phyloP scores from a whole-genome alignment of 768 basidiomycete genomes.

The Rubroboletus pulcherrimus region DNA sequence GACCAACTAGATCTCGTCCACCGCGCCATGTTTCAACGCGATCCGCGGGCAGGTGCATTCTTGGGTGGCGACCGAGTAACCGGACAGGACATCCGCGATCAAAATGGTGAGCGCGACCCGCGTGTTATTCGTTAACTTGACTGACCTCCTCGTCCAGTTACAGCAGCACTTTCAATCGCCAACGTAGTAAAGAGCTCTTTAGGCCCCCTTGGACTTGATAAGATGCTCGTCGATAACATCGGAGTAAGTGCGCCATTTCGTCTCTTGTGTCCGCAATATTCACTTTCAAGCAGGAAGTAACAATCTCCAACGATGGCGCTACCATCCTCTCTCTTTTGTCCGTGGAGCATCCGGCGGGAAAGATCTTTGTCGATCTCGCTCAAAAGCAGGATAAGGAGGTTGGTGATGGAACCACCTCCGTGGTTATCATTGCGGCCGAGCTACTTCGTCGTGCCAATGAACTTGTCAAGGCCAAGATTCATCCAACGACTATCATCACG shows the following conservation, averaged over 20 bases:
- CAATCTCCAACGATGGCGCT: slow-evolving; percentile 98
- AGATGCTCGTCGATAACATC: slow-evolving; percentile 98
- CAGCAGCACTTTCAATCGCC: slow-evolving; percentile 93
- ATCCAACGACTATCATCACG: slow-evolving; percentile 98
- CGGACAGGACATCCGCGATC: slow-evolving; percentile 94
- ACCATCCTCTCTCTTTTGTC: slow-evolving; percentile 94
- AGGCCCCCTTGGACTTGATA: slow-evolving; percentile 92
- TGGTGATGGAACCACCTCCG: slow-evolving; percentile 97
- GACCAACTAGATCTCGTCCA: slow-evolving; percentile 3
- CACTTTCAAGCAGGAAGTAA: slow-evolving; percentile 73
- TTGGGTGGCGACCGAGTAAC: slow-evolving; percentile 91
- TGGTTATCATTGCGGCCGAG: slow-evolving; percentile 97
- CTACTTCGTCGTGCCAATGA: slow-evolving; percentile 94
- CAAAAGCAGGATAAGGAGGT: slow-evolving; percentile 99
- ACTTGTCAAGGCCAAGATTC: slow-evolving; percentile 96
- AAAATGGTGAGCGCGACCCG: slow-evolving; percentile 65
- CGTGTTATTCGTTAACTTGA: not conserved
- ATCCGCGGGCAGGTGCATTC: slow-evolving; percentile 88
- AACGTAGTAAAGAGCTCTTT: slow-evolving; percentile 96
- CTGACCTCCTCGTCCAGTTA: slow-evolving; percentile 49
- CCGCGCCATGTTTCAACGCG: slow-evolving; percentile 76
- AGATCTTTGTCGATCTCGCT: slow-evolving; percentile 96
- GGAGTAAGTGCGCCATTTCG: slow-evolving; percentile 54
- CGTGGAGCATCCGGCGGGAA: slow-evolving; percentile 95
- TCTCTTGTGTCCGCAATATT: not conserved